phyloP scores from a whole-genome alignment of 83 land plant species.

The Diphasiastrum complanatum region DNA sequence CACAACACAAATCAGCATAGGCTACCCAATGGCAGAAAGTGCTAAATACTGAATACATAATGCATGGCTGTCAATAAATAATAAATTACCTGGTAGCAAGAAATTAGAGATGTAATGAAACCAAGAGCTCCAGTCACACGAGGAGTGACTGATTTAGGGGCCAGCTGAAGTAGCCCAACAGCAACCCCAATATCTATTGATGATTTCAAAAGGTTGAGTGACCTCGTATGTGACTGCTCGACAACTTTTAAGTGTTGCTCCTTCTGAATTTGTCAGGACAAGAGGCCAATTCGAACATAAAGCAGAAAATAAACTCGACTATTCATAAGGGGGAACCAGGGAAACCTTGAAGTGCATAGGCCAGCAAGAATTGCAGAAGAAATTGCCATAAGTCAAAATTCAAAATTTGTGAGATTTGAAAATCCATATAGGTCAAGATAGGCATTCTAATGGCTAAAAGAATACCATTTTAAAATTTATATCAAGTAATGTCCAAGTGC shows the following conservation, averaged over 20 bases:
- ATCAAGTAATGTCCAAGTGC: not conserved
- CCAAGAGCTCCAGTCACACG: slow-evolving; percentile 94
- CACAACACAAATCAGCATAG: no score
- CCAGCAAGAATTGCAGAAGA: no score
- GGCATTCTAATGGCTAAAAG: not conserved
- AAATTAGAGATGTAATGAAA: slow-evolving; percentile 70
- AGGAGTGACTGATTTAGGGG: slow-evolving; percentile 85
- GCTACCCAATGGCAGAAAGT: no score
- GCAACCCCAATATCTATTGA: slow-evolving; percentile 77
- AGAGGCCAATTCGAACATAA: slow-evolving; percentile 3
- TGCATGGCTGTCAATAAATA: no score
- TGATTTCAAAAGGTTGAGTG: slow-evolving; percentile 59
- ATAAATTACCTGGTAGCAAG: slow-evolving; percentile 82
- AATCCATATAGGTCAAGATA: no score
- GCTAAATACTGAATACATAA: no score
- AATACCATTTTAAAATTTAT: not conserved
- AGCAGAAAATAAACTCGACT: not conserved
- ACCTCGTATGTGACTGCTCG: slow-evolving; percentile 56
- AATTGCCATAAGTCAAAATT: no score
- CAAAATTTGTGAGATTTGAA: no score
- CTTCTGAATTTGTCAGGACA: slow-evolving; percentile 51
- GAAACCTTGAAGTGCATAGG: no score
- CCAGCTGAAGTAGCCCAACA: slow-evolving; percentile 84
- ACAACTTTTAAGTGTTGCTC: slow-evolving; percentile 46
- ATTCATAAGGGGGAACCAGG: slow-evolving; percentile 12